Base-by-base conservation (phyloP, 2,329 filamentous ascomycete genomes). In the Paracoccidioides brasiliensis region DNA sequence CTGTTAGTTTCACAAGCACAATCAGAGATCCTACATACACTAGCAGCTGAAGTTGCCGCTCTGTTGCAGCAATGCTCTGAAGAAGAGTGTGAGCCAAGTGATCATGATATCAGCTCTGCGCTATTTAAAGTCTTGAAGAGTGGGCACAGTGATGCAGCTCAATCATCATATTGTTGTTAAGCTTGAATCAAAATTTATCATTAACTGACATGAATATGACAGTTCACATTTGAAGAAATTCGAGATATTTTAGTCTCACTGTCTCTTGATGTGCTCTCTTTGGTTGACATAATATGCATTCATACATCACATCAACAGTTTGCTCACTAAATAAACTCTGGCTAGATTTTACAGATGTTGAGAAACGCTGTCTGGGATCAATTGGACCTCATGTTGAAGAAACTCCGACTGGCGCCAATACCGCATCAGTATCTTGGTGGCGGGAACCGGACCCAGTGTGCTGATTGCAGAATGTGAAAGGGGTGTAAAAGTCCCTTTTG, bases 401-500 rank as follows among this genome's bases (percentile, higher is more conserved):
- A 55, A n/a, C 50, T 58, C 33, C 37, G 57, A 4, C 4, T 22
- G 10, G 41, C 53, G 0, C 57, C 55, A 10, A 15, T 53, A 35
- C 52, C 57, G 10, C 41, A 32, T 51, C 35, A 57, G 14, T 56
- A 50, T 42, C 55, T 58, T 35, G 57, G 57, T 49, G 43, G 52
- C 22, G 57, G 57, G 1, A 51, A 45, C 15, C 55, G 55, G 15
- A 55, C 57, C 5, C 49, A 56, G 2, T 58, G 57, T 10, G 14
- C 55, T 37, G 57, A 55, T 28, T 57, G 49, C 49, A 59, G 53
- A 54, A 57, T 57, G 55, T 57, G 15, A 40, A 59, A 55, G 22
- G 2, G 22, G 41, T 53, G 55, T 1, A 5, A 6, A n/a, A 57
- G 56, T 60, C 14, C 64, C 64, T 1, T 64, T 65, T 41, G 54